These are phyloP conservation scores for Fusarium globosum DNA, from an alignment of 2,329 filamentous ascomycete species.

Conservation along the genomic window DNA sequence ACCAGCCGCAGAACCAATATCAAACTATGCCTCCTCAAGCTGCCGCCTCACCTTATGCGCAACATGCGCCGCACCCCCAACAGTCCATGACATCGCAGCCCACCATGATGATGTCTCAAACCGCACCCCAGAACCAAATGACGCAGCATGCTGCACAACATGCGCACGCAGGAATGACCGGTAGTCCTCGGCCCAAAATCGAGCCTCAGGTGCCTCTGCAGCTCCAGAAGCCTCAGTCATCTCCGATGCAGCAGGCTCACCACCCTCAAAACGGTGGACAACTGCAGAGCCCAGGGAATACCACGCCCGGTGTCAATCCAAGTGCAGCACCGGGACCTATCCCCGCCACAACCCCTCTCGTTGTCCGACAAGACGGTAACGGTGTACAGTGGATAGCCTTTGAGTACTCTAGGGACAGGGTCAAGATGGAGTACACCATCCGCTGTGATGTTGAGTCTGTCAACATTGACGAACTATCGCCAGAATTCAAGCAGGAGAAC, in stretches of 20 bases:
- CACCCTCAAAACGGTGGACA: constrained; percentile 53
- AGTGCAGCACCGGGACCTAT: constrained; percentile 96
- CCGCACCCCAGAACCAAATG: constrained; percentile 67
- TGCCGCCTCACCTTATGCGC: constrained; percentile 69
- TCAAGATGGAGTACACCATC: constrained; percentile 99
- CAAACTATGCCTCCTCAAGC: constrained; percentile 74
- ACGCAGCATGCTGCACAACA: constrained; percentile 69
- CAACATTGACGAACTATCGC: constrained; percentile 83
- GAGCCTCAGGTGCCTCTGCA: constrained; percentile 71
- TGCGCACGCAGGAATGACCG: constrained; percentile 66
- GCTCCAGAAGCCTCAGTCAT: constrained; percentile 66
- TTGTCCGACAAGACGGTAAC: constrained; percentile 94
- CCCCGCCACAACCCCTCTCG: constrained; percentile 92
- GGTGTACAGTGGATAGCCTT: constrained; percentile 99
- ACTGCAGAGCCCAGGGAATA: constrained; percentile 53
- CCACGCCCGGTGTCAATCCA: constrained; percentile 73
- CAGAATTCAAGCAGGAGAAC: constrained; percentile 97
- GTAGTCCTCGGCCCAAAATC: constrained; percentile 72
- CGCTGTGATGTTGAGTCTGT: constrained; percentile 98
- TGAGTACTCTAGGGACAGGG: constrained; percentile 94
- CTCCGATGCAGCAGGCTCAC: constrained; percentile 55
- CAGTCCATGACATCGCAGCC: constrained; percentile 73
- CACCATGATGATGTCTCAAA: constrained; percentile 74
- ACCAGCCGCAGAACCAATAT: constrained; percentile 69
- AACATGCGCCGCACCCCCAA: constrained; percentile 63